Evolutionary conservation across 352 stramenopile species (phyloP).

Genomic region (Paralagenidium karlingii): DNA sequence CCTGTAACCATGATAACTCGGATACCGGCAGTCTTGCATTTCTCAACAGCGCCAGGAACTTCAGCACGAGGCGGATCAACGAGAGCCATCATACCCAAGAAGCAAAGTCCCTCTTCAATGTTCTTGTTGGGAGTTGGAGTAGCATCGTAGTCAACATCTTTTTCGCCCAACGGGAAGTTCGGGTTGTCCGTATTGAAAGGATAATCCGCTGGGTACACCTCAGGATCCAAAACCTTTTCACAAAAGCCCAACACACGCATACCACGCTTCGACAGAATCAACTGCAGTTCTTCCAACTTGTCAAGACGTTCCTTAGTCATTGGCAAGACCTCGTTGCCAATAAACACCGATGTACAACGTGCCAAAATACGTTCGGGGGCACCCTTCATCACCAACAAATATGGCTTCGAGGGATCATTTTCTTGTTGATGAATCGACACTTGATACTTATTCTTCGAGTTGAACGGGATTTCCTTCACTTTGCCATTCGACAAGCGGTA

Average conservation of each 20-base stretch:
- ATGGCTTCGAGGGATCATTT: constrained; percentile 5
- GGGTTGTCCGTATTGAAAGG: constrained; percentile 18
- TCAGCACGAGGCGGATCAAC: constrained; percentile 73
- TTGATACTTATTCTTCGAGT: constrained; percentile 8
- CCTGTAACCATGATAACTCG: constrained; percentile 78
- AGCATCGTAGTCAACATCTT: constrained; percentile 5
- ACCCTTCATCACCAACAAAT: constrained; percentile 73
- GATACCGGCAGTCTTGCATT: constrained; percentile 65
- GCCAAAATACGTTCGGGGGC: constrained; percentile 81
- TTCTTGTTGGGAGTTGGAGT: constrained; percentile 5
- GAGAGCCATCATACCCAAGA: constrained; percentile 81
- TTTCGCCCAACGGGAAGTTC: constrained; percentile 16
- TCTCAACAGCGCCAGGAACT: constrained; percentile 40
- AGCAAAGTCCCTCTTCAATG: constrained; percentile 21
- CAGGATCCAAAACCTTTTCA: constrained; percentile 15
- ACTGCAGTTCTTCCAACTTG: constrained; percentile 34
- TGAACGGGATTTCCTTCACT: constrained; percentile 8
- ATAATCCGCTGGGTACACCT: constrained; percentile 9
- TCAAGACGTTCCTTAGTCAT: constrained; percentile 18
- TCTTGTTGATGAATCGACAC: constrained; percentile 9
- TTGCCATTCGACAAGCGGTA: constrained; percentile 7
- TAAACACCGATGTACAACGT: constrained; percentile 52
- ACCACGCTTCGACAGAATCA: constrained; percentile 37
- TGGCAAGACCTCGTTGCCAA: constrained; percentile 31
- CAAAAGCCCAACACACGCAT: constrained; percentile 43